phyloP scores from a whole-genome alignment of 1,284 basidiomycete genomes.

The Tylopilus sp. region DNA sequence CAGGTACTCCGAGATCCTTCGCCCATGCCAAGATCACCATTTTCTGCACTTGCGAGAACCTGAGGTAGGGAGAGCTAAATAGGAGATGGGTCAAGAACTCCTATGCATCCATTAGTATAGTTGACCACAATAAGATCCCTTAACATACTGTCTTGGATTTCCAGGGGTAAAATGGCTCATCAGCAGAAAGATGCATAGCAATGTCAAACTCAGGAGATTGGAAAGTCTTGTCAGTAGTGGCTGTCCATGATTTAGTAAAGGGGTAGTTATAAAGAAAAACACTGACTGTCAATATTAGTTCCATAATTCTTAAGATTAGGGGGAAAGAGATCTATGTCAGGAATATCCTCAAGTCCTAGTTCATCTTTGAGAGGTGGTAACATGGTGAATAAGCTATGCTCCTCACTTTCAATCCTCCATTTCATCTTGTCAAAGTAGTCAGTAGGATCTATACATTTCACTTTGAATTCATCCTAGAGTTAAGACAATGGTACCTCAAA shows the following conservation, averaged over 20 bases:
- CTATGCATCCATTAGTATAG: not conserved
- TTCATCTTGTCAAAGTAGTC: not conserved
- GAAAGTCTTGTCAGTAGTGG: not conserved
- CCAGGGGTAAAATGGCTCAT: not conserved
- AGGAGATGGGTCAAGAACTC: conserved; percentile 7
- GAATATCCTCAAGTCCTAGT: not conserved
- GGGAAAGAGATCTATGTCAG: not conserved
- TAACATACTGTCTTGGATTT: not conserved
- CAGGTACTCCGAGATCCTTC: conserved; percentile 22
- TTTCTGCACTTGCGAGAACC: conserved; percentile 6
- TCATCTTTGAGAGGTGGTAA: not conserved
- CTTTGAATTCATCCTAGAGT: not conserved
- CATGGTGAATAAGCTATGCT: not conserved
- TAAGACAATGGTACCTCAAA: not conserved
- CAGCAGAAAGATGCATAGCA: not conserved
- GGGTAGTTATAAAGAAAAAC: not conserved
- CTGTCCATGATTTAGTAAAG: not conserved
- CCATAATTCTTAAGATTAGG: not conserved
- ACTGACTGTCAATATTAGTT: not conserved
- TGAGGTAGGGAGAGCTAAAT: conserved; percentile 5
- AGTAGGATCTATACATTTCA: not conserved
- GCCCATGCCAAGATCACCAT: conserved; percentile 25
- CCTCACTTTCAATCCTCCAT: not conserved
- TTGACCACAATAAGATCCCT: no score
- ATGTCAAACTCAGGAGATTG: not conserved